A percentile compares a stretch with the other conserved stretches of the same genome.
Conservation (phyloP, 192 early-diverging fungal species). For the Backusella tarrabulga region DNA sequence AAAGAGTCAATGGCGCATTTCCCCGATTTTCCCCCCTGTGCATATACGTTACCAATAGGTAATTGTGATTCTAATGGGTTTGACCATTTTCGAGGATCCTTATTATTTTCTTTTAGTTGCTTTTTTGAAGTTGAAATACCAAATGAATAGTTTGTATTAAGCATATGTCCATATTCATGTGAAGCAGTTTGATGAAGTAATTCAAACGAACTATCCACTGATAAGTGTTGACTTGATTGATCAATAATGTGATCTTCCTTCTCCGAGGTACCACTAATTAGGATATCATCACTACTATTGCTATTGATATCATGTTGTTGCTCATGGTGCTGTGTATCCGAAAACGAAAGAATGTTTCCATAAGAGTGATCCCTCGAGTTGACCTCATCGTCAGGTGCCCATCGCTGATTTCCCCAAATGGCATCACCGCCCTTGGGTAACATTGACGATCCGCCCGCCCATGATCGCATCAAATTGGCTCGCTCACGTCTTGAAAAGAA, state of each 20-base stretch:
- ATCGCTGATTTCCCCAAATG: slow-evolving; percentile 69
- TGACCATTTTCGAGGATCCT: slow-evolving; percentile 68
- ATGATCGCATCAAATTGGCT: slow-evolving; percentile 75
- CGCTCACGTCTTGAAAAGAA: slow-evolving; percentile 79
- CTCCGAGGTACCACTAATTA: background rate
- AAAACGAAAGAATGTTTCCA: slow-evolving; percentile 56
- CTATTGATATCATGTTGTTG: background rate
- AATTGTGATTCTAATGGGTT: slow-evolving; percentile 72
- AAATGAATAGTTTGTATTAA: slow-evolving; percentile 63
- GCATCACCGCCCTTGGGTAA: slow-evolving; percentile 81
- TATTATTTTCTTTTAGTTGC: slow-evolving; percentile 56
- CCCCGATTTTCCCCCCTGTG: too few species aligned
- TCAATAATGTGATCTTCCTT: background rate
- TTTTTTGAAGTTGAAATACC: slow-evolving; percentile 57
- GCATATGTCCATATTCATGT: slow-evolving; percentile 42
- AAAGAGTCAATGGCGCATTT: background rate
- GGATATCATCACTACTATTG: background rate
- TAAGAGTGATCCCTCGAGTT: slow-evolving; percentile 42
- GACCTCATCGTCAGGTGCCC: slow-evolving; percentile 75
- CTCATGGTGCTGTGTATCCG: slow-evolving; percentile 10
- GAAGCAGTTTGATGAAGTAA: slow-evolving; percentile 1
- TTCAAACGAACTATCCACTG: background rate
- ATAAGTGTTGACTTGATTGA: background rate
- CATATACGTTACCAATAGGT: slow-evolving; percentile 18
- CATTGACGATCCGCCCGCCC: slow-evolving; percentile 75